These are phyloP conservation scores for Phytopythium litorale DNA, from an alignment of 352 stramenopile genomes.

Conservation along the genomic window DNA sequence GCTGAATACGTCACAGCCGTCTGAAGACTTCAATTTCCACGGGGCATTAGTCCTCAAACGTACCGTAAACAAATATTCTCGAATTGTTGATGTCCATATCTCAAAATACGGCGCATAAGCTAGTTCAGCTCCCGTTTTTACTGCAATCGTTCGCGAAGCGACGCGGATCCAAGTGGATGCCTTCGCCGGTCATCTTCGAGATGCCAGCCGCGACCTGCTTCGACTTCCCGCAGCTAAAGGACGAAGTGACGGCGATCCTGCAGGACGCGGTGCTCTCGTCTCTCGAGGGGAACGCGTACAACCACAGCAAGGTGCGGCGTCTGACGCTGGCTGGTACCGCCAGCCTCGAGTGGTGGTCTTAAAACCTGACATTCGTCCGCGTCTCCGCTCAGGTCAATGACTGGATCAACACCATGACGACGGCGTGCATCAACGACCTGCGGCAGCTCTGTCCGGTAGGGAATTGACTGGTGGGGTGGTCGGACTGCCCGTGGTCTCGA, in stretches of 20 bases:
- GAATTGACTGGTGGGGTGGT: neutral
- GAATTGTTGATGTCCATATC: too few species aligned
- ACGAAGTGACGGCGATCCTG: conserved; percentile 69
- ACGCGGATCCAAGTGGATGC: neutral
- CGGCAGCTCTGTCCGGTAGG: conserved; percentile 52
- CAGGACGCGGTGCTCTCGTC: conserved; percentile 68
- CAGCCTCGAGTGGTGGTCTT: too few species aligned
- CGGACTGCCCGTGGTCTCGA: too few species aligned
- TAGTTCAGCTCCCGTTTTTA: too few species aligned
- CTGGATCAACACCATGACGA: conserved; percentile 69
- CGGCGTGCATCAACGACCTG: conserved; percentile 63
- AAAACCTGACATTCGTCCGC: too few species aligned
- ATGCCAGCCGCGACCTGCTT: conserved; percentile 44
- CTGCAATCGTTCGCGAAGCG: neutral
- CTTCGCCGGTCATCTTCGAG: neutral
- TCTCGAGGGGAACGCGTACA: conserved; percentile 73
- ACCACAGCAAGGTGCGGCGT: conserved; percentile 56
- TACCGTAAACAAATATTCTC: neutral
- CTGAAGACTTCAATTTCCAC: neutral
- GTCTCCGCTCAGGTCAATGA: conserved; percentile 37
- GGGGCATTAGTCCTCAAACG: neutral
- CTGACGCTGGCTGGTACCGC: neutral
- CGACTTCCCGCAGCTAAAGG: conserved; percentile 72
- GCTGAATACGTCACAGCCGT: neutral
- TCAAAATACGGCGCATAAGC: too few species aligned